A percentile compares a stretch with the other conserved stretches of the same genome.
Conservation (phyloP, 2,329 filamentous ascomycete species). For the Epichloe typhina region DNA sequence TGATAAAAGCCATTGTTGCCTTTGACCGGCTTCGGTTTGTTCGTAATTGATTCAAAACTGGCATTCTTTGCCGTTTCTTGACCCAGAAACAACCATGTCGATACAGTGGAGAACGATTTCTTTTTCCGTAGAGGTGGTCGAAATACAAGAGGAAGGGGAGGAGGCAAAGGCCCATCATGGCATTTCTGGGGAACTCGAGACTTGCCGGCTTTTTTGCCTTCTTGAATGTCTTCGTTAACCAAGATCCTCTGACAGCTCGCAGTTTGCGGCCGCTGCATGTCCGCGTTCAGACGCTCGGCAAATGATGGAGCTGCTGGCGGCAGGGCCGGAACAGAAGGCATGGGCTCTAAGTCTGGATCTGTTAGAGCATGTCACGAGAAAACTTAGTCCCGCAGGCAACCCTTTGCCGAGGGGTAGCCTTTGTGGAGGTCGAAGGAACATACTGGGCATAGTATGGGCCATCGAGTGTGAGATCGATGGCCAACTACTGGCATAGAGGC, state of each 20-base stretch:
- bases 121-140: slow-evolving; percentile 51
- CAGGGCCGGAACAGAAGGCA: slow-evolving; percentile 44
- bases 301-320: slow-evolving; percentile 46
- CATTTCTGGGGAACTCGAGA: not conserved
- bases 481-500: slow-evolving; percentile 39
- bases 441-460: slow-evolving; percentile 19
- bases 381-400: not conserved
- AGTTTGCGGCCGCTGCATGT: slow-evolving; percentile 24
- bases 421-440: slow-evolving; percentile 1
- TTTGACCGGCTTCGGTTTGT: slow-evolving; percentile 38
- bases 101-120: slow-evolving; percentile 51
- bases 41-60: slow-evolving; percentile 39
- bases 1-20: slow-evolving; percentile 45
- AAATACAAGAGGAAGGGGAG: slow-evolving; percentile 44
- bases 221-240: not conserved
- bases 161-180: slow-evolving; percentile 30
- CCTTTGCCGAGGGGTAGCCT: not conserved
- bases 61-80: slow-evolving; percentile 24
- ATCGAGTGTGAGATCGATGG: slow-evolving; percentile 37
- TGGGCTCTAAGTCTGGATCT: slow-evolving; percentile 30
- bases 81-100: slow-evolving; percentile 42
- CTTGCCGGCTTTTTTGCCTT: not conserved
- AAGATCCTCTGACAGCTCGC: slow-evolving; percentile 14
- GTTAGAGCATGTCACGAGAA: not conserved
- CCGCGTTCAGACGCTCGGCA: slow-evolving; percentile 38